A percentile compares a stretch with the other conserved stretches of the same genome.
Evolutionary conservation across 2,329 filamentous ascomycete species (phyloP).

Genomic region (Trichoderma harzianum): DNA sequence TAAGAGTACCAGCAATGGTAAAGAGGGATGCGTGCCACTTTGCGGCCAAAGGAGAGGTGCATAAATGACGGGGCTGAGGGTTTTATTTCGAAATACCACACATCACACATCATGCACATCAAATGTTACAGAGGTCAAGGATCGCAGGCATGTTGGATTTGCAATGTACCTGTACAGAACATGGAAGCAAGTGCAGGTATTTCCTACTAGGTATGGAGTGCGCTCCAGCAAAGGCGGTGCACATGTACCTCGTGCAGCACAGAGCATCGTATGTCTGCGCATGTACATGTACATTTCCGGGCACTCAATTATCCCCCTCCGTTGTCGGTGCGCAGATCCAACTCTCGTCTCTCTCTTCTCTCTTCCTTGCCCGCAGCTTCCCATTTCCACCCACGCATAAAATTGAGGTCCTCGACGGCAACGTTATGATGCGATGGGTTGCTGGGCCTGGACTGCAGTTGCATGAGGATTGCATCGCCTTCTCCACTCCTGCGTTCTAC

Average conservation of each 20-base stretch:
- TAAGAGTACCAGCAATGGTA: too few species aligned
- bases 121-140: background rate
- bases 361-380: background rate
- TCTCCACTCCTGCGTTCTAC: background rate
- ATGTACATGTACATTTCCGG: background rate
- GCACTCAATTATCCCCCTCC: background rate
- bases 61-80: background rate
- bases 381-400: background rate
- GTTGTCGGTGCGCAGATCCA: slow-evolving; percentile 6
- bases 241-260: background rate
- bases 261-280: too few species aligned
- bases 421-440: background rate
- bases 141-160: background rate
- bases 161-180: background rate
- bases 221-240: background rate
- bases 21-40: background rate
- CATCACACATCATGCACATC: background rate
- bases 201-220: background rate
- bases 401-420: background rate
- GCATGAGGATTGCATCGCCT: background rate
- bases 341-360: background rate
- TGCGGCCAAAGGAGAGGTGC: background rate
- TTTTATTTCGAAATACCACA: background rate
- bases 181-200: background rate
- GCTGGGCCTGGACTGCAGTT: background rate